Base-by-base conservation (phyloP, 805 yeast species). In the Candida succiphila region DNA sequence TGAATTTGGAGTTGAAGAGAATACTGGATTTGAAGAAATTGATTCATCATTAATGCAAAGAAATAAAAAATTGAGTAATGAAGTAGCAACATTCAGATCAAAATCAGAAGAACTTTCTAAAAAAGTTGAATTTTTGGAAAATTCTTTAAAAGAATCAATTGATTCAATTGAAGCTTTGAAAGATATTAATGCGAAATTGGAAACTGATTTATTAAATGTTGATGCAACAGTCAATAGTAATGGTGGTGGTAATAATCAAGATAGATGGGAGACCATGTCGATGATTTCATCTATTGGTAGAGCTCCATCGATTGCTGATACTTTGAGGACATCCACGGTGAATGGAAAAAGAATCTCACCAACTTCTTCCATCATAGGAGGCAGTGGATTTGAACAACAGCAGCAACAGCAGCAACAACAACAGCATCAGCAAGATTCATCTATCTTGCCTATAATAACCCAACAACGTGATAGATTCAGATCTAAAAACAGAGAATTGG, bases 381-480 rank as follows among this genome's bases (percentile, higher is more conserved):
- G n/a, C n/a, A 62, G 63, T 10, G 25, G 26, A 7, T 39, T 37
- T 40, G 36, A 42, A 25, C 39, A 47, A 21, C 14, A 25, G 17
- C 32, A 24, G 19, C 35, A 32, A 25, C 18, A 9, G 16, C 13
- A 12, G n/a, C 13, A 22, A 19, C 13, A 9, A 22, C 27, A 17
- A 22, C 31, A 3, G 19, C 15, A 9, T 23, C 39, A 36, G 23
- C 51, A 51, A 38, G 73, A 70, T 33, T 49, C 64, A 10, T 69
- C 76, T 4, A 73, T 88, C 20, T 56, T 89, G 32, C 94, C 94
- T 1, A 86, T 89, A 34, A 75, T 92, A 20, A 87, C 96, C 12
- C 88, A 89, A 50, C 98, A 89, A 60, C 75, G 98, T 53, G 98
- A 89, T 55, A 65, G 98, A 41, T 87, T 88, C 64, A 76, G 94